These are phyloP conservation scores for Saraca asoca DNA, from an alignment of 331 rosid species.

Conservation along the genomic window DNA sequence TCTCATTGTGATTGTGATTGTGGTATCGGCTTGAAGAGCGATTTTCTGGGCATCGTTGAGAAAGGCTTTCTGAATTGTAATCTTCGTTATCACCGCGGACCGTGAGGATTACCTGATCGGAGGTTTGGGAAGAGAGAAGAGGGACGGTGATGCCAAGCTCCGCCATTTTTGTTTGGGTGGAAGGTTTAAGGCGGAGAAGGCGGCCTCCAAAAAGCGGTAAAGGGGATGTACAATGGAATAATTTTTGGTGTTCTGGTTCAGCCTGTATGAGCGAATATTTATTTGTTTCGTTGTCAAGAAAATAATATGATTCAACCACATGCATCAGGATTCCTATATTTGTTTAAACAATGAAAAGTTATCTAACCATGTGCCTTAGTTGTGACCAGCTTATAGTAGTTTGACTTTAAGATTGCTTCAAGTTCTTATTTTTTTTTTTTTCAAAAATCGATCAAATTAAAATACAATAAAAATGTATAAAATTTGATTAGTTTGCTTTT, in stretches of 20 bases:
- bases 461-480: too few relatives aligned
- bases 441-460: too few relatives aligned
- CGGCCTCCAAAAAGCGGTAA: not conserved
- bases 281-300: too few relatives aligned
- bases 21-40: not conserved
- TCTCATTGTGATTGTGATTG: not conserved
- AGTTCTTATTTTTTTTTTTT: too few relatives aligned
- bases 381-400: not conserved
- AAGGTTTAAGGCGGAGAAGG: not conserved
- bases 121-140: slow-evolving; percentile 44
- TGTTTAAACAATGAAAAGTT: not conserved
- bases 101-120: slow-evolving; percentile 58
- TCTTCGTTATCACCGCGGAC: slow-evolving; percentile 31
- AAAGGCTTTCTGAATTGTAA: not conserved
- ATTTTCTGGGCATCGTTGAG: not conserved
- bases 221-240: too few relatives aligned
- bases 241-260: too few relatives aligned
- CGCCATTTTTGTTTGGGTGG: slow-evolving; percentile 49
- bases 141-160: slow-evolving; percentile 57
- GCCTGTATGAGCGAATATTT: too few relatives aligned
- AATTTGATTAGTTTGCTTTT: too few relatives aligned
- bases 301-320: too few relatives aligned
- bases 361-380: slow-evolving; percentile 9
- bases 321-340: too few relatives aligned
- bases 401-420: too few relatives aligned